These are phyloP conservation scores for Gypsophila paniculata DNA, from an alignment of 179 eudicot species.

Conservation along the genomic window DNA sequence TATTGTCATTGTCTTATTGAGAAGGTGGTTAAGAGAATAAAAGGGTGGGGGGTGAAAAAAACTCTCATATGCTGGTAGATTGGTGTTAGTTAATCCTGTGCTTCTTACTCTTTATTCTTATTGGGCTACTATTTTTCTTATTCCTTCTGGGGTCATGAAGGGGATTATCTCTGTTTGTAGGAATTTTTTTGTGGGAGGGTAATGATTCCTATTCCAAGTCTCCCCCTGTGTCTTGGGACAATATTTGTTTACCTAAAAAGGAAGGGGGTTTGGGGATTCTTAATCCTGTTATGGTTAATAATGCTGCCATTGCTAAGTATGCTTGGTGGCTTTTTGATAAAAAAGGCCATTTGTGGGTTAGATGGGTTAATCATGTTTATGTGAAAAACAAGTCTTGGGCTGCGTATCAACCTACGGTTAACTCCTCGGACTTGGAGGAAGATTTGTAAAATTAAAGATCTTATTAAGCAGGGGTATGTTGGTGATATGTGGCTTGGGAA, in stretches of 20 bases:
- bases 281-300: neutral
- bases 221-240: neutral
- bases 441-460: neutral
- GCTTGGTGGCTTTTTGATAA: neutral
- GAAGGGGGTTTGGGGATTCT: neutral
- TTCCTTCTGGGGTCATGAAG: no score
- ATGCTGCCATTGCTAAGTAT: neutral
- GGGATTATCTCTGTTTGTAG: no score
- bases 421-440: neutral
- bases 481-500: neutral
- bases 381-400: neutral
- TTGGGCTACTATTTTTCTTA: no score
- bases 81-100: no score
- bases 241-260: neutral
- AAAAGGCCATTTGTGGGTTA: neutral
- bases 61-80: no score
- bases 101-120: no score
- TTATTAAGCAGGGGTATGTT: neutral
- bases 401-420: neutral
- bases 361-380: neutral
- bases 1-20: no score
- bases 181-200: no score
- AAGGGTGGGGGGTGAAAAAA: no score
- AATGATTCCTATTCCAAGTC: no score
- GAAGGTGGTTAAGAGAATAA: no score